Evolutionary conservation across 192 early-diverging fungal genomes (phyloP).

Genomic region (Cladochytrium replicatum): DNA sequence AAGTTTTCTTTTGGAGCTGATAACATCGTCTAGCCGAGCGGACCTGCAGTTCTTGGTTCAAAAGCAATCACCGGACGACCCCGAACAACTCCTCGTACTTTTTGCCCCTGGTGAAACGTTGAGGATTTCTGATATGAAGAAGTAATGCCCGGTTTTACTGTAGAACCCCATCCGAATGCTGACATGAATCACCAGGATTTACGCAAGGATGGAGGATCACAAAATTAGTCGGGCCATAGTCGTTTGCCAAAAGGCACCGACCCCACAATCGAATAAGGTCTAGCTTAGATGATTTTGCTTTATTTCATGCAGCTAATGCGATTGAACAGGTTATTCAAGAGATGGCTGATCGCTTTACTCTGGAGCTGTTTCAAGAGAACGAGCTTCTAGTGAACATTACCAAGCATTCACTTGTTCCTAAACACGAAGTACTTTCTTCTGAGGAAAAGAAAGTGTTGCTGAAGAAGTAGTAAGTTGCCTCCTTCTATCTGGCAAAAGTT

Average conservation of each 20-base stretch:
- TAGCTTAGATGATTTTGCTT: conserved; percentile 26
- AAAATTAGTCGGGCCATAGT: conserved; percentile 74
- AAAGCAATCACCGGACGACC: conserved; percentile 59
- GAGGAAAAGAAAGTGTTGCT: conserved; percentile 89
- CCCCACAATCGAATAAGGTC: conserved; percentile 75
- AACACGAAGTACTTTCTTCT: conserved; percentile 75
- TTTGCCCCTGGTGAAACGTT: conserved; percentile 85
- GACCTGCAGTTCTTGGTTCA: conserved; percentile 77
- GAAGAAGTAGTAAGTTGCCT: conserved; percentile 69
- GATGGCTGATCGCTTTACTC: conserved; percentile 53
- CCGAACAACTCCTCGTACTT: conserved; percentile 80
- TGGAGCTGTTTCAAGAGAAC: conserved; percentile 84
- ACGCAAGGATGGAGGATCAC: conserved; percentile 75
- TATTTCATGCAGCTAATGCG: neutral
- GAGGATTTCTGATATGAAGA: conserved; percentile 81
- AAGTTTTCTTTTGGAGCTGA: conserved; percentile 14
- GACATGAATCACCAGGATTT: conserved; percentile 26
- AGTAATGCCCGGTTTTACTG: too few species aligned
- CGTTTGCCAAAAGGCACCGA: conserved; percentile 75
- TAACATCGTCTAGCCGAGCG: conserved; percentile 57
- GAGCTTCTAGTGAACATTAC: conserved; percentile 97
- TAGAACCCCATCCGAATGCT: too few species aligned
- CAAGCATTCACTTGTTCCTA: conserved; percentile 87
- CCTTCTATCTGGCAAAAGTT: too few species aligned
- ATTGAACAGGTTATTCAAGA: conserved; percentile 60